Evolutionary conservation across 305 asterid genomes (phyloP), one percentile per base, ranked within the genome.

Genomic region (Fraxinus velutina): DNA sequence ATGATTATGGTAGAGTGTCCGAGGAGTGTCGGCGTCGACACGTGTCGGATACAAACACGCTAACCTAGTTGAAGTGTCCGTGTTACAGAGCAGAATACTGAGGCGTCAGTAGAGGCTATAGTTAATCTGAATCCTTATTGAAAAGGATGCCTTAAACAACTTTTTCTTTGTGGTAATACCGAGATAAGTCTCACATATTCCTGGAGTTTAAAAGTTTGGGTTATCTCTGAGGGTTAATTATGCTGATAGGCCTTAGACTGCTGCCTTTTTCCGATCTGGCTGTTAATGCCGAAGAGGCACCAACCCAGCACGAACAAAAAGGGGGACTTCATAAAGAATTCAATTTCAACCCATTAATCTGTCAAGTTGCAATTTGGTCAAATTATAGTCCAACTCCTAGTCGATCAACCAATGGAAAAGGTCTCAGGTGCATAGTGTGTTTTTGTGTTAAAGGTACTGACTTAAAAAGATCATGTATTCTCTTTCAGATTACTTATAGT

Each of bases 51-150:
- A 36, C 39, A 1, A 36, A 36, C 1, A 6, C 39, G 9, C 7
- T 36, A 1, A 0, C 1, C 39, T 36, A 6, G 39, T 36, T 36
- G 39, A 36, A 36, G 39, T 36, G 39, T 36, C 1, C 9, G 0
- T 36, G 39, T 36, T 36, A 36, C 39, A 36, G 39, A 36, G 39
- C 42, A 81, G 68, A 62, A 79, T 80, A 64, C 27, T 76, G 57
- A 62, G 33, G 30, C 33, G 17, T 76, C 10, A 50, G 44, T 80
- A 68, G 24, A 70, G 78, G 32, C 77, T 66, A 10, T 22, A 33
- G 66, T 81, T 60, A 36, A 52, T 78, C 30, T 62, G 50, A 9
- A 17, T 62, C 10, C 17, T 9, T 60, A 4, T 33, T 78, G 5
- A 17, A 9, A 5, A 33, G 30, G 15, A 64, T 19, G 74, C 10